Evolutionary conservation across 2,329 filamentous ascomycete genomes (phyloP), one percentile per base, ranked within the genome.

Genomic region (Aspergillus sp.): DNA sequence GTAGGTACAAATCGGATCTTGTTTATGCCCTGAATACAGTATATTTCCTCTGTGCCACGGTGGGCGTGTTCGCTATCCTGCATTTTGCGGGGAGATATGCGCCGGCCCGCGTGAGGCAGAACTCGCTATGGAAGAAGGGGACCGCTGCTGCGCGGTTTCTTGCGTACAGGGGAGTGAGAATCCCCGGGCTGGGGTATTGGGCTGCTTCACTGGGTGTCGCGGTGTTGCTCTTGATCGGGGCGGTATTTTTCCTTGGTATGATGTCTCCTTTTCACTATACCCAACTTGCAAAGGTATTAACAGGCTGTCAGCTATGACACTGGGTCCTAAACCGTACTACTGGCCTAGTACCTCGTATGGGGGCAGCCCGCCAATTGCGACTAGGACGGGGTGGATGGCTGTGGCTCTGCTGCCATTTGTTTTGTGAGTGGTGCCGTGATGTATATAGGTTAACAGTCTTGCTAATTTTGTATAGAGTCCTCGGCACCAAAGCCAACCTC

Each of bases 401-500:
- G 65, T 84, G 18, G 82, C 70, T 0, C 77, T 81, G 49, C 57
- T 84, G 59, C 82, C 82, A 1, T 83, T 84, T 62, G 68, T 84
- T 38, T 69, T 84, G 71, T 75, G 50, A 12, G 70, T 64, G 38
- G 3, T 32, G 5, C 12, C 6, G 9, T 32, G n/a, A 24, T 4
- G 2, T 18, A 13, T 11, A 15, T 12, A 2, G 8, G 3, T 2
- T 15, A 13, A 34, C 34, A 8, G 20, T 22, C 7, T 8, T n/a
- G 13, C 20, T 8, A 30, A 18, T 13, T 18, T 11, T 6, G 9
- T 18, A 17, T n/a, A 79, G 75, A 32, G 73, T 78, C 3, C 72
- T 83, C 4, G 75, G 79, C 6, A 74, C 76, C n/a, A 86, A 86
- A 66, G 78, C 81, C 2, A 86, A 85, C 60, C 73, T 81, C 61